Conservation (phyloP, 306 rosid genomes). For the Castanea mollissima region DNA sequence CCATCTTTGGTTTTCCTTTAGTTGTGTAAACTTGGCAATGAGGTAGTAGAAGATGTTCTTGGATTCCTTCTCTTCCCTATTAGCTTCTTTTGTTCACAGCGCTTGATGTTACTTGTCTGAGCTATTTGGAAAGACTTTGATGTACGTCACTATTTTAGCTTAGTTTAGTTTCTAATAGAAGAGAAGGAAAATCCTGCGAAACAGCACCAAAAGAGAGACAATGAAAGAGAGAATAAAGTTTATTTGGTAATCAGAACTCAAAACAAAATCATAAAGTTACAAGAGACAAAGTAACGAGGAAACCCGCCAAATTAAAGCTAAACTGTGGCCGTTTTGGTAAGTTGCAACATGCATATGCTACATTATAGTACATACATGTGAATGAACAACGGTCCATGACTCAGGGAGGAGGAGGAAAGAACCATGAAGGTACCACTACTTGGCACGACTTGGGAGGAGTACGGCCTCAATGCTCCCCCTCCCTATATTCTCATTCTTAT, state of each 20-base stretch:
- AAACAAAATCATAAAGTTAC: not conserved
- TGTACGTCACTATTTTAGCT: not conserved
- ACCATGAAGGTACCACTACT: conserved; percentile 24
- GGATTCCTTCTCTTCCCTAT: not conserved
- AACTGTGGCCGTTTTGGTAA: not conserved
- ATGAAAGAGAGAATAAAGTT: no score
- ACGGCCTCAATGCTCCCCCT: not conserved
- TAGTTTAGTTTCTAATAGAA: not conserved
- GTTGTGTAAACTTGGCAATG: not conserved
- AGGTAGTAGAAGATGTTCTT: not conserved
- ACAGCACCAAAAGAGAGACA: not conserved
- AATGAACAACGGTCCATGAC: not conserved
- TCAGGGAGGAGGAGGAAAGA: conserved; percentile 23
- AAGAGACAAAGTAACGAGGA: not conserved
- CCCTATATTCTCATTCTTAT: no score
- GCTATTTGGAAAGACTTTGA: not conserved
- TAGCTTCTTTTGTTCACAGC: not conserved
- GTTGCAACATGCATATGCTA: not conserved
- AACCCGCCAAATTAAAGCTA: not conserved
- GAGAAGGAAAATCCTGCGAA: conserved; percentile 18
- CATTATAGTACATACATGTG: not conserved
- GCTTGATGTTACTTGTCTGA: not conserved
- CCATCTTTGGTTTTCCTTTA: conserved; percentile 38
- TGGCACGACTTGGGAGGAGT: conserved; percentile 5
- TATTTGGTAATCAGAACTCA: not conserved